Percentiles rank a stretch among this genome's conserved stretches.
Conservation (phyloP, 1,284 basidiomycete genomes). For the Boletus smithii region DNA sequence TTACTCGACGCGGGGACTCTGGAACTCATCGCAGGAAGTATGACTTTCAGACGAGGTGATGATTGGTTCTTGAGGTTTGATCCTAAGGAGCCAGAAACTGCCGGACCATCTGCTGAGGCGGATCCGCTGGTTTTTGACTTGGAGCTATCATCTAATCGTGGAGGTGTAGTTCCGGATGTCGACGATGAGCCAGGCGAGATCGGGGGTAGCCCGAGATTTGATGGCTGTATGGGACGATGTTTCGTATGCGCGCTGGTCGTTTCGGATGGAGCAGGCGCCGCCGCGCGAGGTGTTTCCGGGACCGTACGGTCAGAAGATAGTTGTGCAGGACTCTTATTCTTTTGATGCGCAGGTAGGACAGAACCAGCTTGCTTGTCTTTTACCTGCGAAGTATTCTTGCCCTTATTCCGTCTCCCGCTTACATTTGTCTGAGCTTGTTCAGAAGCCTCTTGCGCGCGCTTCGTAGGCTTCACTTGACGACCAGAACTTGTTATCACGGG, state of each 20-base stretch:
- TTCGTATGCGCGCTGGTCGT: background rate
- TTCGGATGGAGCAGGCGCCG: background rate
- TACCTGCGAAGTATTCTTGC: background rate
- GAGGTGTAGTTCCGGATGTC: background rate
- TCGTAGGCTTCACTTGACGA: slow-evolving; percentile 22
- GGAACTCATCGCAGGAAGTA: background rate
- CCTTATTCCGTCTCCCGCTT: slow-evolving; percentile 5
- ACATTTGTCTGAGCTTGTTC: background rate
- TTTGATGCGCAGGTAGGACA: background rate
- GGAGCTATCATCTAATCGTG: background rate
- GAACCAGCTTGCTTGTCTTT: background rate
- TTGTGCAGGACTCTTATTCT: background rate
- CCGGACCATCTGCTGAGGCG: background rate
- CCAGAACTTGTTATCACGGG: slow-evolving; percentile 23
- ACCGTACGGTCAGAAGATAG: background rate
- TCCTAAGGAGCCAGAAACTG: background rate
- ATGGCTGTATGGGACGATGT: slow-evolving; percentile 10
- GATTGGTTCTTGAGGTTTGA: background rate
- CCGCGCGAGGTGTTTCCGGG: background rate
- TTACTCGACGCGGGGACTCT: background rate
- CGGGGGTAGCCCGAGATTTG: slow-evolving; percentile 13
- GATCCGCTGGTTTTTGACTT: background rate
- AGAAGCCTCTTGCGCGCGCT: slow-evolving; percentile 16
- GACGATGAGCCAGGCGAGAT: background rate
- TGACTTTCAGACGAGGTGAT: slow-evolving; percentile 1